Evolutionary conservation across 2,329 filamentous ascomycete species (phyloP), one percentile per base, ranked within the genome.

Genomic region (Ilyonectria destructans): DNA sequence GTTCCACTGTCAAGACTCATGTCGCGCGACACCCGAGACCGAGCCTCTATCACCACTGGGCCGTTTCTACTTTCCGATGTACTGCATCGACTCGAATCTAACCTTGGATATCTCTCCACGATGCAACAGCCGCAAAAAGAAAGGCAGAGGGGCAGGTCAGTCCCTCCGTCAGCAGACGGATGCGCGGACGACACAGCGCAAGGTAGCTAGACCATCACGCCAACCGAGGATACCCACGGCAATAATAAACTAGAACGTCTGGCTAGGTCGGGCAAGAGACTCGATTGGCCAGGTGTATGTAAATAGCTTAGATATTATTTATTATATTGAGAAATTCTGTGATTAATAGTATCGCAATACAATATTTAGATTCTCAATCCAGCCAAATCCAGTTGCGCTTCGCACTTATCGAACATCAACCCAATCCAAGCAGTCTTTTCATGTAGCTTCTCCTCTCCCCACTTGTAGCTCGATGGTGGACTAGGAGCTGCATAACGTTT

Each of bases 401-500:
- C 13, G n/a, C 5, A 43, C 13, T 7, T 43, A 43, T 17, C 37
- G 15, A 45, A 45, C n/a, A 45, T 45, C 31, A 56, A 21, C 17
- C 52, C 7, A 43, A 40, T 12, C 54, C 54, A 57, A 57, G 29
- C 10, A 43, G 35, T 26, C 21, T 26, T 19, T 46, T 57, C 29
- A 57, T 10, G 15, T 57, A 57, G 35, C 12, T 17, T 29, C 54
- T 57, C 54, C 29, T 57, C 23, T 45, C 54, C 17, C 37, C 54
- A 17, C 37, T 19, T 45, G 23, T 26, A 5, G 26, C 54, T 26
- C 23, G 37, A 29, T 45, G 3, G 6, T 7, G 37, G 17, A 17
- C 12, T 8, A 57, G 15, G 19, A 57, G 35, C 19, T 57, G 35
- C 29, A 29, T 29, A n/a, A 57, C 54, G 10, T 43, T 48, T 43